Conservation (phyloP, 2,329 filamentous ascomycete genomes). For the Epicoccum sorghinum region DNA sequence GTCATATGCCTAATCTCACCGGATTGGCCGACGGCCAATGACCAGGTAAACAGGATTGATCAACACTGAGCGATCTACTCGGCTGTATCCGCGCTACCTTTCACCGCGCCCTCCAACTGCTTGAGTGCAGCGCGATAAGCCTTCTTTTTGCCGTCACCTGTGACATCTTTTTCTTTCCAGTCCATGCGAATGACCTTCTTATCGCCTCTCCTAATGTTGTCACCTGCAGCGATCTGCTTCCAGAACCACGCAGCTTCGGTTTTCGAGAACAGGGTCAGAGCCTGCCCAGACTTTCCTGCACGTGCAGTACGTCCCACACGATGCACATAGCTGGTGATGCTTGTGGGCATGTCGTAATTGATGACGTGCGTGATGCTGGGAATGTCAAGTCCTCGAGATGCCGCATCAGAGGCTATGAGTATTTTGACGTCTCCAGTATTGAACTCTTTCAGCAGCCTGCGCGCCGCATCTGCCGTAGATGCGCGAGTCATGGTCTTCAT, state of each 20-base stretch:
- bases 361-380: constrained; percentile 80
- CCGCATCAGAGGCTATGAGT: constrained; percentile 90
- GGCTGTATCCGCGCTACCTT: constrained; percentile 27
- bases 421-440: constrained; percentile 67
- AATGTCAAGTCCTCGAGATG: constrained; percentile 87
- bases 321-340: constrained; percentile 84
- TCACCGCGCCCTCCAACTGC: constrained; percentile 67
- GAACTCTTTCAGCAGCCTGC: constrained; percentile 72
- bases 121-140: constrained; percentile 63
- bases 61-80: constrained; percentile 11
- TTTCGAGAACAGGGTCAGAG: constrained; percentile 86
- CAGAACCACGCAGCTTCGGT: constrained; percentile 91
- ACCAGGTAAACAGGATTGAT: constrained; percentile 6
- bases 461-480: constrained; percentile 72
- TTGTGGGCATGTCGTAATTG: constrained; percentile 90
- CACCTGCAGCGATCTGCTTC: constrained; percentile 72
- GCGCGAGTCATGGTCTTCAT: constrained; percentile 79
- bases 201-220: constrained; percentile 56
- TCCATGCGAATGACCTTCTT: constrained; percentile 55
- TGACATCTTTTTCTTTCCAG: constrained; percentile 49
- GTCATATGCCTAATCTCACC: not conserved
- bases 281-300: constrained; percentile 74
- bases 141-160: constrained; percentile 47
- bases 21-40: constrained; percentile 8
- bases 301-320: constrained; percentile 89